Evolutionary conservation across 768 basidiomycete genomes (phyloP), one percentile per base, ranked within the genome.

Genomic region (Collybia mongolica): DNA sequence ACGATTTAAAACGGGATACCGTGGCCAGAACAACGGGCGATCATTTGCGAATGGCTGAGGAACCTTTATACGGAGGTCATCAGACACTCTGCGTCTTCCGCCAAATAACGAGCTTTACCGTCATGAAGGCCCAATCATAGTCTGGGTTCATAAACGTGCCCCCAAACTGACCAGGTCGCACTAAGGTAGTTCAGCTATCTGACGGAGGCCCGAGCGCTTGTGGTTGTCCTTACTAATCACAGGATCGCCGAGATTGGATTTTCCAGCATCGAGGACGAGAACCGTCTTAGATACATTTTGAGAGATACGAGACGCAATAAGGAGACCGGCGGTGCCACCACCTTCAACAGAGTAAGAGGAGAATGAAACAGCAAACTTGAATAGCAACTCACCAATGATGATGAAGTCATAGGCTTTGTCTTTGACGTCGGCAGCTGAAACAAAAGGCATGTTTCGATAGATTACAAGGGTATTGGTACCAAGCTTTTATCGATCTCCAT

Each of bases 91-190:
- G 53, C 58, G n/a, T 64, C 59, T 19, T 65, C 64, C 7, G 56
- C 3, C 32, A 57, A 38, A 60, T 44, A 22, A 57, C 56, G 41
- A 69, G 69, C 32, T 62, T 60, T 28, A 60, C 60, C 9, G 68
- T 70, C 28, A 43, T 54, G 45, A 68, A 71, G 1, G 50, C 57
- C 73, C 72, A 73, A 44, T 73, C 72, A 50, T 72, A 73, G 62
- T 65, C 39, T 48, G 19, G 37, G 47, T 39, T 24, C 36, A 36
- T 22, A 17, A 48, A 23, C n/a, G n/a, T n/a, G n/a, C 17, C 12
- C n/a, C 29, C 28, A 23, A 17, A n/a, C 19, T 36, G 15, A 5
- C 11, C 28, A 40, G 8, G 42, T 19, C 8, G 6, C 22, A 23
- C 39, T 19, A 40, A 6, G 39, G 17, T 32, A 32, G 24, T 32